These are phyloP conservation scores for Hawksworthiomyces lignivorus DNA, from an alignment of 2,329 filamentous ascomycete genomes.

Conservation along the genomic window DNA sequence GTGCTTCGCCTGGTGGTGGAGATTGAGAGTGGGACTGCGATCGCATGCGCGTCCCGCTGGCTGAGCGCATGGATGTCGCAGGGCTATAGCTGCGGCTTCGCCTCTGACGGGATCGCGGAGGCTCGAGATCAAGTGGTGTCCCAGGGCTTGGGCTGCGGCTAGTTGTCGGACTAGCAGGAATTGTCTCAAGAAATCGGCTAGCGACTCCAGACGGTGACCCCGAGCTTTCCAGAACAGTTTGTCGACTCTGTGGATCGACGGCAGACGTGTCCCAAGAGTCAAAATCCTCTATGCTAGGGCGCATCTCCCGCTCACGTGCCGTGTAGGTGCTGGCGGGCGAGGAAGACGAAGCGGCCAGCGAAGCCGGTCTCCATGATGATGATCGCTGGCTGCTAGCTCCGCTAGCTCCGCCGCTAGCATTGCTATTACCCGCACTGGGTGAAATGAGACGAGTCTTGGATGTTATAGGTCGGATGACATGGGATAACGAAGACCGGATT, in stretches of 20 bases:
- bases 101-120: conserved; percentile 31
- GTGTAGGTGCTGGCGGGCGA: conserved; percentile 14
- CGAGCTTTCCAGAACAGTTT: conserved; percentile 46
- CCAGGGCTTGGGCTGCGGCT: conserved; percentile 60
- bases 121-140: conserved; percentile 48
- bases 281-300: conserved; percentile 49
- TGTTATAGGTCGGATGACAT: conserved; percentile 45
- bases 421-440: too few relatives aligned
- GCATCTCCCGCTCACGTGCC: conserved; percentile 21
- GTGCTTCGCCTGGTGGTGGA: conserved; percentile 44
- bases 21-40: conserved; percentile 20
- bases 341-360: conserved; percentile 34
- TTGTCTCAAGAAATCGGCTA: conserved; percentile 57
- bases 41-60: conserved; percentile 2
- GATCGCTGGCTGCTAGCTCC: conserved; percentile 16
- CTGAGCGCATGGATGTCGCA: conserved; percentile 20
- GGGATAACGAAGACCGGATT: conserved; percentile 39
- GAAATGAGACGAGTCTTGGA: conserved; percentile 50
- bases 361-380: conserved; percentile 33
- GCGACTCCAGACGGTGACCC: conserved; percentile 28
- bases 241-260: conserved; percentile 55
- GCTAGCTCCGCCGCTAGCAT: conserved; percentile 25
- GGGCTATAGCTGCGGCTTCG: conserved; percentile 48
- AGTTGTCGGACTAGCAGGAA: conserved; percentile 56
- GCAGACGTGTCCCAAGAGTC: conserved; percentile 69